Base-by-base conservation (phyloP, 2,329 filamentous ascomycete species). In the Huntiella moniliformis region DNA sequence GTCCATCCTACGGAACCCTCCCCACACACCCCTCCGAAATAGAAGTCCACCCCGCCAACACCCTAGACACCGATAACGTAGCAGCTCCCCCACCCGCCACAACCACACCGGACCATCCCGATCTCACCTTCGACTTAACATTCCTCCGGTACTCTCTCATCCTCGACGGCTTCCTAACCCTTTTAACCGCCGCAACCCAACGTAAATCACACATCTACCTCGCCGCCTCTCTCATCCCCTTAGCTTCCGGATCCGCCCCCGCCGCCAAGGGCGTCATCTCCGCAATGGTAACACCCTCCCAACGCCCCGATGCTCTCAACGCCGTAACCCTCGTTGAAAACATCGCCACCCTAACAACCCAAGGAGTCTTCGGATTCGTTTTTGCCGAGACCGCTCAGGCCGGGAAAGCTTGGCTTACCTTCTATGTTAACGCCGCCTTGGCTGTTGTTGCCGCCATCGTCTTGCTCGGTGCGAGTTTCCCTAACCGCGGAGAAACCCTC, bases 181-280 rank as follows among this genome's bases (percentile, higher is more conserved):
- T 71, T 2, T 62, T 74, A 1, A 71, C 76, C 0, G 71, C 73
- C 0, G 77, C 82, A 51, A 74, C 77, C 0, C 73, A 68, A 0
- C 50, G 71, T 41, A 67, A 68, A 1, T 82, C 77, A 75, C 78
- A 84, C 52, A 73, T 83, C 40, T 83, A 80, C 53, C 58, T 81
- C 0, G 71, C 78, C 1, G 76, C 76, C 0, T 68, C 73, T 18
- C 56, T 82, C 1, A 64, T 84, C 0, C 79, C 79, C 0, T 72
- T 83, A 28, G 77, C 75, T 0, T 79, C 78, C 0, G 79, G 79
- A 0, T 78, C 78, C 0, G 79, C 77, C 0, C 70, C 77, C 0
- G 76, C 79, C 0, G 76, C 77, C 1, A 84, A 83, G 52, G 79
- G 79, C 1, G 75, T 79, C n/a, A 81, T 83, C 49, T 70, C 80